Evolutionary conservation across 306 rosid species (phyloP), one percentile per base, ranked within the genome.

Genomic region (Dryas drummondii): DNA sequence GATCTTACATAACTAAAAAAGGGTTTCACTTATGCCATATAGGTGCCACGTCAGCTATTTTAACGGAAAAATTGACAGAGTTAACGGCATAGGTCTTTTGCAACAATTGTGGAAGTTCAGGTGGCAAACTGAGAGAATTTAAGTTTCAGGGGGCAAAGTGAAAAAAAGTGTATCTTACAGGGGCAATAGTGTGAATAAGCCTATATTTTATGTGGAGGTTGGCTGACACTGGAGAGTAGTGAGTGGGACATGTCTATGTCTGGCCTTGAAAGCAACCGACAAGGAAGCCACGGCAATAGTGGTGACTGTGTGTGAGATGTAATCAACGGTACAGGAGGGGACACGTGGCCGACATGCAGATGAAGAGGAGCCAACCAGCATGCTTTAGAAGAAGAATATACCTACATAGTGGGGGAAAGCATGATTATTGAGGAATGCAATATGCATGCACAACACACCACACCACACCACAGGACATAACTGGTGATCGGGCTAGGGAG

Each of bases 331-430:
- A 75, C 6, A 84, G 68, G 51, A 32, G n/a, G 60, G 4, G 84
- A 86, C 93, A 91, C 96, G 91, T 87, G 91, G 93, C 86, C 69
- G 78, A 86, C 98, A 85, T 72, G 85, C 86, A 82, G 60, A 81
- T 53, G 68, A 68, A n/a, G 69, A 60, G 71, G 81, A 68, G 61
- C 51, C 74, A 71, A 56, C 15, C 40, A 72, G 10, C 17, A 79
- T 45, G 74, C 58, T 32, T 32, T 32, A 32, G 90, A 80, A 78
- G 88, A 82, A 79, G 96, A 87, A 86, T 79, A 81, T 84, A 66
- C 77, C 78, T 44, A 15, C 64, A 10, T 78, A 75, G 97, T 88
- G 92, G 96, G 87, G 89, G 41, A 59, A 85, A 81, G 57, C 88
- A 93, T 93, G 77, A 93, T 32, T 32, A 32, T 32, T 83, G 88